Conservation (phyloP, 768 basidiomycete species). For the Pisolithus orientalis region DNA sequence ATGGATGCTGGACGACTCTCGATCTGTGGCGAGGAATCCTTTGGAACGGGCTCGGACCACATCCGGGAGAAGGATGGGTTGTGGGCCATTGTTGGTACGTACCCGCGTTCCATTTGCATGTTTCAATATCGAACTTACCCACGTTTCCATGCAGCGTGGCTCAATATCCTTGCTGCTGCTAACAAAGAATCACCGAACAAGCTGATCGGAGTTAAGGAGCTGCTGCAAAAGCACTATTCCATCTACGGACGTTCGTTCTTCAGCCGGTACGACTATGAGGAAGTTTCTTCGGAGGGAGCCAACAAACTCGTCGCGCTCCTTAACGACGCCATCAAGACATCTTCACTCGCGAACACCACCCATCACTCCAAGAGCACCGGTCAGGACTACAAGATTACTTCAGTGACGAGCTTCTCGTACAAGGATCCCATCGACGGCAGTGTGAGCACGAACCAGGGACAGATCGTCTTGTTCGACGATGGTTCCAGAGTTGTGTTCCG, state of each 20-base stretch:
- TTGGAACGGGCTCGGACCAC: constrained; percentile 99
- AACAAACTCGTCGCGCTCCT: constrained; percentile 77
- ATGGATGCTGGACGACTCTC: constrained; percentile 98
- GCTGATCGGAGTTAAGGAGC: constrained; percentile 84
- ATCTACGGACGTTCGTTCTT: constrained; percentile 97
- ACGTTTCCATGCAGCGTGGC: constrained; percentile 62
- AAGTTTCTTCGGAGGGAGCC: constrained; percentile 88
- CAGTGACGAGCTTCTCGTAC: constrained; percentile 87
- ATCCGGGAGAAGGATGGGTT: constrained; percentile 99
- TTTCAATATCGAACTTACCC: constrained; percentile 3
- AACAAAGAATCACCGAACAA: constrained; percentile 70
- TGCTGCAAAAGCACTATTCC: constrained; percentile 81
- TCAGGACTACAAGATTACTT: constrained; percentile 69
- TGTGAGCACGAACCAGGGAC: constrained; percentile 92
- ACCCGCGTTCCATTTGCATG: not conserved
- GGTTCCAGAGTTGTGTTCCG: constrained; percentile 95
- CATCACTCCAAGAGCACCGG: constrained; percentile 63
- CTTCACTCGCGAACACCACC: constrained; percentile 60
- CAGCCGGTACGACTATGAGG: constrained; percentile 99
- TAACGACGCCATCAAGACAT: constrained; percentile 59
- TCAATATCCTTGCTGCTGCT: constrained; percentile 92
- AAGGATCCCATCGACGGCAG: constrained; percentile 97
- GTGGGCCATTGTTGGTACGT: constrained; percentile 92
- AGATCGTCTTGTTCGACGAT: constrained; percentile 86
- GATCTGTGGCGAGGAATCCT: constrained; percentile 98